Evolutionary conservation across 2,329 filamentous ascomycete genomes (phyloP).

Genomic region (Diaporthe ilicicola): DNA sequence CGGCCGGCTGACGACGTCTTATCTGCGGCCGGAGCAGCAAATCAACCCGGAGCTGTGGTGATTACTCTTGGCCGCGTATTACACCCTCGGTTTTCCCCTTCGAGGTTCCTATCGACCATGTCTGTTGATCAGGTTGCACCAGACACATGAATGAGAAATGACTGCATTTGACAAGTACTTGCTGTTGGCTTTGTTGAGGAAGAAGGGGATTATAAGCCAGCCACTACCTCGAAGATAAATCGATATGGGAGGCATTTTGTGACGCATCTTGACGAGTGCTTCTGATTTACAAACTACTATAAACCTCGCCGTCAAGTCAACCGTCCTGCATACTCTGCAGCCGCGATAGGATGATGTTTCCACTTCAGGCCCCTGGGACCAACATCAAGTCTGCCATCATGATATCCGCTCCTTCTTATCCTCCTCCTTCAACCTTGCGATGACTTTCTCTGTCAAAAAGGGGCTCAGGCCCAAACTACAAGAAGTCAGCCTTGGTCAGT

Average conservation of each 20-base stretch:
- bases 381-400: background rate
- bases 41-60: background rate
- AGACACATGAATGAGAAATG: background rate
- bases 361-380: background rate
- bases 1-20: constrained; percentile 15
- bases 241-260: background rate
- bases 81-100: too few relatives aligned
- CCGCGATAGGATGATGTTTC: background rate
- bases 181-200: background rate
- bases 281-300: background rate
- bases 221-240: background rate
- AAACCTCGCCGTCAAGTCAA: background rate
- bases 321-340: background rate
- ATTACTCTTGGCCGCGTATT: background rate
- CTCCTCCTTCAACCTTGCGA: constrained; percentile 29
- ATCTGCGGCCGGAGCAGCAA: constrained; percentile 7
- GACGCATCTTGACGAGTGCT: background rate
- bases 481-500: background rate
- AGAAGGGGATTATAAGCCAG: background rate
- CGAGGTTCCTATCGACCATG: too few relatives aligned
- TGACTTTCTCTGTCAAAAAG: constrained; percentile 31
- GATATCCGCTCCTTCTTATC: constrained; percentile 26
- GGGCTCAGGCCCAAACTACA: constrained; percentile 32
- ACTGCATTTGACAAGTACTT: background rate
- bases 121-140: background rate